Conservation (phyloP, 495 filamentous ascomycete species). For the Apiosordaria backusii region DNA sequence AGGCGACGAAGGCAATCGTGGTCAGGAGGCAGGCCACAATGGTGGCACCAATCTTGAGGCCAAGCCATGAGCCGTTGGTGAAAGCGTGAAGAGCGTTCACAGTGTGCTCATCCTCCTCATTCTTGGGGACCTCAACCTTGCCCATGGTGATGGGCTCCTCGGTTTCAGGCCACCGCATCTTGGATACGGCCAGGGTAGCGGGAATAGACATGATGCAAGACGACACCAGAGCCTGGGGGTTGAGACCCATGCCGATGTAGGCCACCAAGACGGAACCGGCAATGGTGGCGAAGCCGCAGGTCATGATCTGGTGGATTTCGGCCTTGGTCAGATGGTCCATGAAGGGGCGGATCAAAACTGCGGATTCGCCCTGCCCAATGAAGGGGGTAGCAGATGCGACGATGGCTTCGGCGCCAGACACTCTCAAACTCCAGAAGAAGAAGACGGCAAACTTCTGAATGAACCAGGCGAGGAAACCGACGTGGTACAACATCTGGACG, state of each 20-base stretch:
- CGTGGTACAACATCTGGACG: constrained; percentile 77
- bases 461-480: constrained; percentile 79
- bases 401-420: constrained; percentile 91
- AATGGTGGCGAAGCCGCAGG: constrained; percentile 62
- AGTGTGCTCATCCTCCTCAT: constrained; percentile 61
- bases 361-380: constrained; percentile 90
- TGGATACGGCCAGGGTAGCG: constrained; percentile 78
- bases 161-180: constrained; percentile 82
- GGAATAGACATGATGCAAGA: constrained; percentile 92
- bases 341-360: constrained; percentile 86
- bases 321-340: constrained; percentile 75
- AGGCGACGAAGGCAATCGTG: constrained; percentile 74
- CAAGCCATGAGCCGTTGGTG: constrained; percentile 81
- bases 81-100: constrained; percentile 82
- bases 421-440: constrained; percentile 84
- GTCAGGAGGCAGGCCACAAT: constrained; percentile 75
- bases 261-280: constrained; percentile 73
- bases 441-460: constrained; percentile 79
- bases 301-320: constrained; percentile 90
- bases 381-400: constrained; percentile 93
- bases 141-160: constrained; percentile 81
- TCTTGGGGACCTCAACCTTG: constrained; percentile 70
- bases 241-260: constrained; percentile 76
- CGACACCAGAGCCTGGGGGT: constrained; percentile 82
- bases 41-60: constrained; percentile 85